These are phyloP conservation scores for Geotrichum klebahnii DNA, from an alignment of 1,139 yeast species.

Conservation along the genomic window DNA sequence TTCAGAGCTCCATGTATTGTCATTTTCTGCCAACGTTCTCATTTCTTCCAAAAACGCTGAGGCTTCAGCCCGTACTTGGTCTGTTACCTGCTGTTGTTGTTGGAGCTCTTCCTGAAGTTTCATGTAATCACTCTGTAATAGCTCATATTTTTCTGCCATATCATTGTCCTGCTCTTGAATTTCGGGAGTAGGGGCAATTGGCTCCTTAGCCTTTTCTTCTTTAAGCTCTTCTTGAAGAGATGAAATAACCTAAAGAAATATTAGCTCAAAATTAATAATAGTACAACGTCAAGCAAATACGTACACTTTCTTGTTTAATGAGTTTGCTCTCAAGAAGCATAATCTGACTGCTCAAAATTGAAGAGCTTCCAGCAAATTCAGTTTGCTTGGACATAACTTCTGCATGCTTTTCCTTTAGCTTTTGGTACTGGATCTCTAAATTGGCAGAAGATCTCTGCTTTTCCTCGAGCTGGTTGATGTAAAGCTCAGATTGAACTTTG, in stretches of 20 bases:
- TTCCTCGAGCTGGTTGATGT: conserved; percentile 21
- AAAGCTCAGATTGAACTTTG: conserved; percentile 1
- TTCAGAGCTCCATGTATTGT: conserved; percentile 30
- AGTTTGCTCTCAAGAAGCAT: conserved; percentile 25
- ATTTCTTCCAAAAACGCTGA: conserved; percentile 41
- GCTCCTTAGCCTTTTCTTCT: background rate
- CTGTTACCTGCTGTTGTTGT: conserved; percentile 40
- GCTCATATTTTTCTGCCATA: conserved; percentile 25
- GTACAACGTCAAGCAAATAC: conserved; percentile 6
- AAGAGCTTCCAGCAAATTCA: conserved; percentile 27
- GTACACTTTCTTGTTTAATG: conserved; percentile 23
- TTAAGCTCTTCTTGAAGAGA: conserved; percentile 17
- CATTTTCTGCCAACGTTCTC: conserved; percentile 39
- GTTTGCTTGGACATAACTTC: conserved; percentile 25
- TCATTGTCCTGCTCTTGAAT: conserved; percentile 7
- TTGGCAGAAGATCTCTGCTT: conserved; percentile 14
- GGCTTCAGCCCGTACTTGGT: conserved; percentile 44
- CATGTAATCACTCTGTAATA: conserved; percentile 27
- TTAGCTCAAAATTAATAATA: background rate
- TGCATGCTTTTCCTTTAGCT: conserved; percentile 24
- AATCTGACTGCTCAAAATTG: conserved; percentile 25
- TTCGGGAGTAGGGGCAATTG: background rate
- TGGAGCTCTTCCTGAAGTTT: conserved; percentile 32
- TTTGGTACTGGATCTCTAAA: conserved; percentile 19
- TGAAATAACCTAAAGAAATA: conserved; percentile 14